Evolutionary conservation across 257 asterid genomes (phyloP).

Genomic region (Nicotiana noctiflora): DNA sequence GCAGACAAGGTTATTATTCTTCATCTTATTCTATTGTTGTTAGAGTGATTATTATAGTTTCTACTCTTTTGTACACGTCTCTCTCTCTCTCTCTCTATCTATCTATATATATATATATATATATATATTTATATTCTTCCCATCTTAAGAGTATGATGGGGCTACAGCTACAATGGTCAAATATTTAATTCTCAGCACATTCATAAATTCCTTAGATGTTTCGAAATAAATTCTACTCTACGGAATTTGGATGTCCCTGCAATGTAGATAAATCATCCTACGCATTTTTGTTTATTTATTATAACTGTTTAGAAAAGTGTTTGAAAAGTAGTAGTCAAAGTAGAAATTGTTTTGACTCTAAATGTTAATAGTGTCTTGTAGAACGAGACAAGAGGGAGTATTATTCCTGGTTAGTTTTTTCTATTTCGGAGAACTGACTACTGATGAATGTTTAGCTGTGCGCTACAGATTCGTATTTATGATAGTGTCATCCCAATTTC

Average conservation of each 20-base stretch:
- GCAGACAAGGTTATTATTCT: slow-evolving; percentile 66
- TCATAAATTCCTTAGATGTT: no score
- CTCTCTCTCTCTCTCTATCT: no score
- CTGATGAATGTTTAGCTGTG: background rate
- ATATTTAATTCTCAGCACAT: background rate
- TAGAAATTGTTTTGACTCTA: background rate
- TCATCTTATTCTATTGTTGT: background rate
- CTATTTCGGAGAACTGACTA: background rate
- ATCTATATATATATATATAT: no score
- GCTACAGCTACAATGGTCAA: background rate
- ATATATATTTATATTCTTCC: background rate
- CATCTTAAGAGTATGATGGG: background rate
- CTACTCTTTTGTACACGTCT: background rate
- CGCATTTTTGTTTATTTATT: no score
- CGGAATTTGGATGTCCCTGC: background rate
- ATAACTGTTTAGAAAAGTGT: no score
- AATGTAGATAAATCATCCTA: background rate
- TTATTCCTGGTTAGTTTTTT: background rate
- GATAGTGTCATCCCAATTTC: background rate
- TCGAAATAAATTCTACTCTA: no score
- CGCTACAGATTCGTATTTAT: background rate
- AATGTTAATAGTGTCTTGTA: background rate
- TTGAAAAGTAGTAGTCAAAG: background rate
- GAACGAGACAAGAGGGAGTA: background rate
- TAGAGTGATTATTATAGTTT: background rate